Base-by-base conservation (phyloP, 371 early-diverging fungal species). In the Nematocida ausubeli region DNA sequence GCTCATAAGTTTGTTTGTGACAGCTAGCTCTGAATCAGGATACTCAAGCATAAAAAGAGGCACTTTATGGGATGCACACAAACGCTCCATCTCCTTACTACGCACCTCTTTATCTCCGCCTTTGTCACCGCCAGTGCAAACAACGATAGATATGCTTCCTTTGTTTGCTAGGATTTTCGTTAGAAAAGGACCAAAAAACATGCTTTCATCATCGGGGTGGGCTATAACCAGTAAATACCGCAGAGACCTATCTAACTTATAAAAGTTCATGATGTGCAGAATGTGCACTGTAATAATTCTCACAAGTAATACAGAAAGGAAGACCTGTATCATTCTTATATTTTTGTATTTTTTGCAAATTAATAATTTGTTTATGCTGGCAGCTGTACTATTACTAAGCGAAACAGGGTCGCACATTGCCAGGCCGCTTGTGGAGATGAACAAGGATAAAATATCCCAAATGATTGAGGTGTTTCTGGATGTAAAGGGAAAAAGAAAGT, bases 201-300 rank as follows among this genome's bases (percentile, higher is more conserved):
- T 93, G 85, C 92, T 92, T 83, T 98, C 99, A 87, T 98, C 99
- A 87, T 98, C 99, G 1, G 97, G 96, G 86, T 98, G 99, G 28
- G 99, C 96, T 22, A 90, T 92, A 35, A 95, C 87, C 28, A 96
- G 83, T 16, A 93, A 42, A 39, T 60, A 67, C 37, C 75, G 70
- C 2, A 51, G 54, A 30, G 51, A 39, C 47, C n/a, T 64, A 9
- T 9, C 56, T 3, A 44, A 44, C 47, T 44, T 44, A 44, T 1
- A 9, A 0, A 1, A 14, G 47, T 44, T 44, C 19, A 44, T 14
- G 9, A 14, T 44, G 19, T 44, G 47, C 19, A 44, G 9, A 14
- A 44, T 44, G 19, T 44, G 19, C 9, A 14, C 19, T 19, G 19
- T 44, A 14, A 19, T 19, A 9, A n/a, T n/a, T 28, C 54, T 24